phyloP scores from a whole-genome alignment of 176 grass and related monocot species.

The Typha latifolia region DNA sequence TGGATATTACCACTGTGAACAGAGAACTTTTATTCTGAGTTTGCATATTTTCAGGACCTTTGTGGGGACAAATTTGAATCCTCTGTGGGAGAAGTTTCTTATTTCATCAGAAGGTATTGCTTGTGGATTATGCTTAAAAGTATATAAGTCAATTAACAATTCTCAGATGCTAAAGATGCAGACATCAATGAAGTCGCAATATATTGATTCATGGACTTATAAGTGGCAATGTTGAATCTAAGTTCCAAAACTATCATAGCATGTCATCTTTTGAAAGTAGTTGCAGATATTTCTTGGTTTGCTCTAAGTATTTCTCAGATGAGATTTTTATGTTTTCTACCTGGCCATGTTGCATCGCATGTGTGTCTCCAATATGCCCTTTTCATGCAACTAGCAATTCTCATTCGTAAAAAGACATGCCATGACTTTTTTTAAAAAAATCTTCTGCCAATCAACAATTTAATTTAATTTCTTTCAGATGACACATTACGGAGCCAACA shows the following conservation, averaged over 20 bases:
- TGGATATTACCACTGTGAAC: not conserved
- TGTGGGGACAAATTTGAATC: conserved; percentile 93
- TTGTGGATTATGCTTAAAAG: not conserved
- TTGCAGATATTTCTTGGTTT: too few relatives aligned
- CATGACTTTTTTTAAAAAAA: not conserved
- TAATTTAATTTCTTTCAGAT: conserved; percentile 9
- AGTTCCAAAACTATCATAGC: too few relatives aligned
- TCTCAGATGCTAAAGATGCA: not conserved
- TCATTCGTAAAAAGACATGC: not conserved
- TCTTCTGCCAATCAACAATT: not conserved
- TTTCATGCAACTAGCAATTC: not conserved
- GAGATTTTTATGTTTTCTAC: too few relatives aligned
- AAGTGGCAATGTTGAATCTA: too few relatives aligned
- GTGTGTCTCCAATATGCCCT: not conserved
- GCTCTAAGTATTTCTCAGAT: too few relatives aligned
- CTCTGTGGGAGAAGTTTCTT: conserved; percentile 71
- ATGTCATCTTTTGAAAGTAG: too few relatives aligned
- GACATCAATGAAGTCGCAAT: not conserved
- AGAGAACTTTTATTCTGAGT: conserved; percentile 2
- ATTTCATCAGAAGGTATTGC: conserved; percentile 60
- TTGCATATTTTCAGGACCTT: conserved; percentile 60
- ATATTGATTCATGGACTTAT: not conserved
- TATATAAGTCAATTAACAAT: too few relatives aligned
- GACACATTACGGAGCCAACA: conserved; percentile 51
- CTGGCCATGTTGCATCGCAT: not conserved